phyloP scores from a whole-genome alignment of 2,329 filamentous ascomycete genomes.

The Xylaria sp. region DNA sequence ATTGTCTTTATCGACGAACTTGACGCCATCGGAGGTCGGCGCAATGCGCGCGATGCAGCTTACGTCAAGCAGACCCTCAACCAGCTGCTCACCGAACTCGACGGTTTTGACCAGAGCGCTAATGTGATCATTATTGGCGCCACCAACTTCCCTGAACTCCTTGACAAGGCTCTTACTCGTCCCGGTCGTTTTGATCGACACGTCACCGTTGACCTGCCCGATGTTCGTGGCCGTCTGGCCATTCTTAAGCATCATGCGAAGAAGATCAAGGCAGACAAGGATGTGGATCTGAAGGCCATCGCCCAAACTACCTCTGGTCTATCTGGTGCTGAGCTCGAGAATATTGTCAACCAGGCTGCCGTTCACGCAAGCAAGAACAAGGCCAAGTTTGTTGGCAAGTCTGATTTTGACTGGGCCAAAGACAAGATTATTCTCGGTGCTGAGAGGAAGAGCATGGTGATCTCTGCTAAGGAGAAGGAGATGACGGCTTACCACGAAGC shows the following conservation, averaged over 20 bases:
- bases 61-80: constrained; percentile 98
- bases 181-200: constrained; percentile 96
- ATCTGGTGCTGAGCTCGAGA: constrained; percentile 94
- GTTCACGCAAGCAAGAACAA: constrained; percentile 92
- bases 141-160: constrained; percentile 91
- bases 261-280: constrained; percentile 79
- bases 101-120: constrained; percentile 93
- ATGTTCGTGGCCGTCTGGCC: constrained; percentile 89
- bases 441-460: constrained; percentile 86
- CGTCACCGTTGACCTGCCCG: constrained; percentile 84
- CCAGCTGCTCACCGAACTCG: constrained; percentile 93
- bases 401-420: constrained; percentile 95
- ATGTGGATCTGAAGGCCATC: constrained; percentile 83
- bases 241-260: constrained; percentile 94
- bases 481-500: constrained; percentile 97
- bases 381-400: constrained; percentile 72
- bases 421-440: constrained; percentile 98
- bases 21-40: constrained; percentile 91
- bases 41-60: constrained; percentile 89
- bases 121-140: constrained; percentile 95
- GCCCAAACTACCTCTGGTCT: constrained; percentile 89
- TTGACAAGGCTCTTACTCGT: constrained; percentile 93
- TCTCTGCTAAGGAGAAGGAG: constrained; percentile 91
- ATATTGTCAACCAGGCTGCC: constrained; percentile 94
- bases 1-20: constrained; percentile 97